Evolutionary conservation across 768 basidiomycete genomes (phyloP).

Genomic region (Guyanaporus albipodus): DNA sequence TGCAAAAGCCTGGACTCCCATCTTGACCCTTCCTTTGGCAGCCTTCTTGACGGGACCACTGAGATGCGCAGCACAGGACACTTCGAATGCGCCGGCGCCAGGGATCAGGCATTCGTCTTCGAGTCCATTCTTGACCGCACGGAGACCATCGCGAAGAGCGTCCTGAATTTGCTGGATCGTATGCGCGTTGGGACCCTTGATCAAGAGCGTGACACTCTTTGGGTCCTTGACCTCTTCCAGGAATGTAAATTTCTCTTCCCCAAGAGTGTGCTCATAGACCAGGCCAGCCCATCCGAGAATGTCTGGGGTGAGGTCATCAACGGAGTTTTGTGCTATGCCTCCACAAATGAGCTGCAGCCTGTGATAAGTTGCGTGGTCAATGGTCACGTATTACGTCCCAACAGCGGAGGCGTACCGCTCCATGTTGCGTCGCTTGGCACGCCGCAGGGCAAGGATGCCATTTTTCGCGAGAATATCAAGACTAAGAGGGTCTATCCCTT

Average conservation of each 20-base stretch:
- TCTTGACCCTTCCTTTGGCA: slow-evolving; percentile 92
- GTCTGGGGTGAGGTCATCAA: slow-evolving; percentile 90
- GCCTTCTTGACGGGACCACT: slow-evolving; percentile 72
- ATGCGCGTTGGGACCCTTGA: slow-evolving; percentile 97
- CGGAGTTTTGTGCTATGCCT: slow-evolving; percentile 94
- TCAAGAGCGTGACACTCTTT: slow-evolving; percentile 90
- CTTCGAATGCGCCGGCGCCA: slow-evolving; percentile 97
- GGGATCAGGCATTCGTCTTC: slow-evolving; percentile 88
- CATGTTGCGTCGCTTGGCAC: slow-evolving; percentile 99
- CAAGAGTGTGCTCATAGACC: slow-evolving; percentile 97
- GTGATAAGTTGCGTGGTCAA: slow-evolving; percentile 12
- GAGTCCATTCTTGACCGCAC: slow-evolving; percentile 94
- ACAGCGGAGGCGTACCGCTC: slow-evolving; percentile 59
- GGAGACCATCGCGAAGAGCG: slow-evolving; percentile 94
- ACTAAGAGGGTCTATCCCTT: slow-evolving; percentile 97
- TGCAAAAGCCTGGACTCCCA: slow-evolving; percentile 96
- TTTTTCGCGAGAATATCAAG: slow-evolving; percentile 95
- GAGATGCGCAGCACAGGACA: slow-evolving; percentile 85
- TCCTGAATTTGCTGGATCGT: slow-evolving; percentile 97
- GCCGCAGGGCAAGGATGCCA: slow-evolving; percentile 88
- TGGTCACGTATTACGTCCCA: slow-evolving; percentile 30
- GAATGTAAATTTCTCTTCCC: slow-evolving; percentile 98
- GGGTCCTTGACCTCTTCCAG: slow-evolving; percentile 95
- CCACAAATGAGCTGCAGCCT: slow-evolving; percentile 94
- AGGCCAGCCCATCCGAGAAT: slow-evolving; percentile 96